Conservation (phyloP, 2,329 filamentous ascomycete genomes). For the Pseudogymnoascus verrucosus region DNA sequence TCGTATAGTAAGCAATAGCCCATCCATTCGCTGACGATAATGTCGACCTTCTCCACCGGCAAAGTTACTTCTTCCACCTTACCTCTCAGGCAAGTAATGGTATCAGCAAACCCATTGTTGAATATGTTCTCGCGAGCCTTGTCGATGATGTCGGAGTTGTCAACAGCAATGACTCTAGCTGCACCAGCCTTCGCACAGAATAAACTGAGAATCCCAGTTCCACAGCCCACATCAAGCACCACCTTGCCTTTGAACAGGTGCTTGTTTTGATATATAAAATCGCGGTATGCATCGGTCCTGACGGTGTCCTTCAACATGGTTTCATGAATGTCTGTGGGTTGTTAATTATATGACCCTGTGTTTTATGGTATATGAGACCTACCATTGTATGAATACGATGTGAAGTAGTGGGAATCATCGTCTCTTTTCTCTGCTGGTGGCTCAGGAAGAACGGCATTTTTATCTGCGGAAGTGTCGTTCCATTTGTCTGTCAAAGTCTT, state of each 20-base stretch:
- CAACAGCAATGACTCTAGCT: conserved; percentile 77
- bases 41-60: conserved; percentile 74
- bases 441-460: conserved; percentile 34
- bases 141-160: conserved; percentile 84
- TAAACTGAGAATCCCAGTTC: conserved; percentile 82
- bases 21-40: conserved; percentile 98
- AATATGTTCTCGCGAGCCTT: conserved; percentile 80
- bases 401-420: conserved; percentile 54
- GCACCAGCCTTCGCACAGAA: conserved; percentile 90
- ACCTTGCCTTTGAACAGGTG: conserved; percentile 77
- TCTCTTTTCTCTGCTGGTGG: conserved; percentile 44
- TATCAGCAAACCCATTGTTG: conserved; percentile 65
- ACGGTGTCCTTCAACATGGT: conserved; percentile 90
- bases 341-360: not conserved
- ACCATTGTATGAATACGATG: conserved; percentile 60
- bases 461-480: conserved; percentile 24
- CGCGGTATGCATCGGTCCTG: conserved; percentile 83
- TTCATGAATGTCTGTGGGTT: conserved; percentile 69
- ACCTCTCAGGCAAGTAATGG: conserved; percentile 73
- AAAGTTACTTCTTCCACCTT: conserved; percentile 80
- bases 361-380: conserved; percentile 22
- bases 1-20: conserved; percentile 90
- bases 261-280: conserved; percentile 92
- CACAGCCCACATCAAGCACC: conserved; percentile 86
- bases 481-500: conserved; percentile 33